Percentiles rank a stretch among this genome's conserved stretches.
Evolutionary conservation across 1,284 basidiomycete species (phyloP).

Genomic region (Takashimella koratensis): DNA sequence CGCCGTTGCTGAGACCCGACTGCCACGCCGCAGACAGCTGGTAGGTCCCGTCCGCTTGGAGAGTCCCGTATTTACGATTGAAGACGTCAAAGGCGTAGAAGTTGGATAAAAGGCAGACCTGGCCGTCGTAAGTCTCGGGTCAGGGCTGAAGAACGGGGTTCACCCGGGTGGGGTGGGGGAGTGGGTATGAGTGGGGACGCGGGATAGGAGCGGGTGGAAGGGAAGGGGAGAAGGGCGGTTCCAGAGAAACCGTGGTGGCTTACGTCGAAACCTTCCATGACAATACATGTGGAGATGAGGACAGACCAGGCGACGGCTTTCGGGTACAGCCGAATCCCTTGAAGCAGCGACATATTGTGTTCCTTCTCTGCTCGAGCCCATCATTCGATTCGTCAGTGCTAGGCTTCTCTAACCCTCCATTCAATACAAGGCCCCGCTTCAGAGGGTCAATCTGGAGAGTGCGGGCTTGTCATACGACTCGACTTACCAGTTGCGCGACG

Average conservation of each 20-base stretch:
- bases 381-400: neutral
- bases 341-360: slow-evolving; percentile 43
- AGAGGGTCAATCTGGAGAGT: neutral
- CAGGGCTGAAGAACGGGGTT: no score
- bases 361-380: slow-evolving; percentile 30
- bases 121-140: slow-evolving; percentile 35
- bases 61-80: slow-evolving; percentile 40
- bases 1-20: slow-evolving; percentile 40
- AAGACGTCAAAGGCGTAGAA: slow-evolving; percentile 47
- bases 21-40: slow-evolving; percentile 40
- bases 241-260: no score
- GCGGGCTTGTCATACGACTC: no score
- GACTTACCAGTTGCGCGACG: slow-evolving; percentile 6
- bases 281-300: slow-evolving; percentile 49
- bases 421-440: no score
- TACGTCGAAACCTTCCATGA: slow-evolving; percentile 49
- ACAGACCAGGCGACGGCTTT: slow-evolving; percentile 52
- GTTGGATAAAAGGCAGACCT: slow-evolving; percentile 40
- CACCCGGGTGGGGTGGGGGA: no score
- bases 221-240: no score
- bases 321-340: slow-evolving; percentile 49
- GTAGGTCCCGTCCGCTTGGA: slow-evolving; percentile 28
- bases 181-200: no score
- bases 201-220: no score
- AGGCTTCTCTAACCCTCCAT: neutral